A percentile compares a stretch with the other conserved stretches of the same genome.
phyloP scores from a whole-genome alignment of 768 basidiomycete genomes.

The Hebeloma cylindrosporum region DNA sequence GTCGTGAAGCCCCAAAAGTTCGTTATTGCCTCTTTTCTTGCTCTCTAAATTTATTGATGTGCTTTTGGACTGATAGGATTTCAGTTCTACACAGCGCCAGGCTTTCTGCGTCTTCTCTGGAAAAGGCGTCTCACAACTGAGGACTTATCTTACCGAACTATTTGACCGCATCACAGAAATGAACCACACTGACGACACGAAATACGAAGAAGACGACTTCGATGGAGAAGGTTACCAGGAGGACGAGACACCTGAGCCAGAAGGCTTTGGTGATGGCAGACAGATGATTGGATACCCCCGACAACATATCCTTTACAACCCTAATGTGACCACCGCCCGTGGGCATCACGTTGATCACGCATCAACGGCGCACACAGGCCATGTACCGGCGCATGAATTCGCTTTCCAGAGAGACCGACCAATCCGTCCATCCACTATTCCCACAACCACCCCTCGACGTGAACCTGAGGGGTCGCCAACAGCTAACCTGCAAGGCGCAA shows the following conservation, averaged over 20 bases:
- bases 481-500: conserved; percentile 32
- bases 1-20: conserved; percentile 85
- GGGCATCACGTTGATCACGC: conserved; percentile 8
- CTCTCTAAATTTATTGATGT: conserved; percentile 10
- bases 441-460: conserved; percentile 14
- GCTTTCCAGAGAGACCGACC: conserved; percentile 36
- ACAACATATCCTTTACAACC: conserved; percentile 28
- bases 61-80: conserved; percentile 65
- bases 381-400: conserved; percentile 32
- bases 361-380: conserved; percentile 12
- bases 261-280: conserved; percentile 31
- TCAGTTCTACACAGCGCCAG: conserved; percentile 83
- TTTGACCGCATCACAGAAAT: conserved; percentile 75
- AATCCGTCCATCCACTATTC: conserved; percentile 25
- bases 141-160: conserved; percentile 73
- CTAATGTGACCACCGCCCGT: conserved; percentile 15
- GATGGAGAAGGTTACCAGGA: conserved; percentile 51
- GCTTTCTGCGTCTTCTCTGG: conserved; percentile 98
- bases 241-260: conserved; percentile 47
- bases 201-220: conserved; percentile 64
- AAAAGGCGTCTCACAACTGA: conserved; percentile 80
- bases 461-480: conserved; percentile 27
- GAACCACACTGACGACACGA: conserved; percentile 67
- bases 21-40: not conserved
- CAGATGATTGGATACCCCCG: conserved; percentile 35